Evolutionary conservation across 345 rosid species (phyloP).

Genomic region (Adansonia digitata): DNA sequence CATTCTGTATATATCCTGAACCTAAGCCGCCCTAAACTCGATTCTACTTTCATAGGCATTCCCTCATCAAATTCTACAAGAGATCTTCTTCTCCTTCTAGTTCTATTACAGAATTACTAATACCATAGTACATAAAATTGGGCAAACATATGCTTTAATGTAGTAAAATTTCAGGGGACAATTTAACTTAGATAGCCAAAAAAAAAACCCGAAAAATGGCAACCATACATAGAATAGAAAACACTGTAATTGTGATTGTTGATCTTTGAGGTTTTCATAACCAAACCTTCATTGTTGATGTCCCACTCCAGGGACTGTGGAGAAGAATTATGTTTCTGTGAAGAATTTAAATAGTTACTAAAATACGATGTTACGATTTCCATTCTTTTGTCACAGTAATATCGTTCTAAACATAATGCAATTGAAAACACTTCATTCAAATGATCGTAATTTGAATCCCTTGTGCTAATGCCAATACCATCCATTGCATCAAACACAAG

Average conservation of each 20-base stretch:
- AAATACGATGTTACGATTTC: no score
- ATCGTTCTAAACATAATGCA: no score
- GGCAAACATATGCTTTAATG: neutral
- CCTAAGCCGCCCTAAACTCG: neutral
- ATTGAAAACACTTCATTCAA: no score
- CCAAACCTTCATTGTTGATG: neutral
- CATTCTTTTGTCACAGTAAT: no score
- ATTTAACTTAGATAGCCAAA: neutral
- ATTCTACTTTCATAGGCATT: neutral
- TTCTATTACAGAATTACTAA: neutral
- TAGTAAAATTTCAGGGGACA: no score
- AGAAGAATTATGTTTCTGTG: no score
- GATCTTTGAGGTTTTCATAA: neutral
- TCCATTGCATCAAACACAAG: neutral
- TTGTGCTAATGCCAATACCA: no score
- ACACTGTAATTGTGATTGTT: neutral
- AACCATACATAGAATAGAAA: neutral
- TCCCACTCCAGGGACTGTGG: neutral
- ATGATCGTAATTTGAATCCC: no score
- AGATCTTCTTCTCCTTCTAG: neutral
- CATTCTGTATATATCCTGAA: conserved; percentile 7
- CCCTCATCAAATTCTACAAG: neutral
- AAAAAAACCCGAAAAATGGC: neutral
- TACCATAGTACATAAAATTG: neutral
- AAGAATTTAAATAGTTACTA: no score